A percentile compares a stretch with the other conserved stretches of the same genome.
Evolutionary conservation across 148 eudicot species (phyloP).

Genomic region (Tetragonia tetragonoides): DNA sequence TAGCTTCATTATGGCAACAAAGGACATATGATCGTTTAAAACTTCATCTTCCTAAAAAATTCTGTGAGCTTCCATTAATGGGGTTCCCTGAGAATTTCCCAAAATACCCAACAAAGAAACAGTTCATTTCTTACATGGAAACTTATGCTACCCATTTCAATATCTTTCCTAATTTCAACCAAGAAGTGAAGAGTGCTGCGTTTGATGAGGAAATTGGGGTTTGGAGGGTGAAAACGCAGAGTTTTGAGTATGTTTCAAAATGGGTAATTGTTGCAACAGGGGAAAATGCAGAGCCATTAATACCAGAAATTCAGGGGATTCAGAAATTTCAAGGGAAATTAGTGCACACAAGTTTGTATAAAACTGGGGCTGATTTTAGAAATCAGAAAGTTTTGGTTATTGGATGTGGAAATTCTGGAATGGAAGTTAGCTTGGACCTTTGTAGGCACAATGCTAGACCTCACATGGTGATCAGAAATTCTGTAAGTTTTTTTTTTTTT

Average conservation of each 20-base stretch:
- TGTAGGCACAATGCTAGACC: conserved; percentile 69
- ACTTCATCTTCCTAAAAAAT: conserved; percentile 81
- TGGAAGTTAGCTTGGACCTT: conserved; percentile 89
- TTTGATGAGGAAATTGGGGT: conserved; percentile 30
- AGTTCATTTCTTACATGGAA: conserved; percentile 78
- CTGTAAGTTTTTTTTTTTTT: conserved; percentile 45
- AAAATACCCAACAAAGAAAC: conserved; percentile 69
- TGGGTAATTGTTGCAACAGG: conserved; percentile 95
- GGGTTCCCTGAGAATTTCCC: conserved; percentile 64
- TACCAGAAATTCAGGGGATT: conserved; percentile 73
- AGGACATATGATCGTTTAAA: conserved; percentile 80
- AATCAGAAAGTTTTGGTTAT: conserved; percentile 69
- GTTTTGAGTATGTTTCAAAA: conserved; percentile 37
- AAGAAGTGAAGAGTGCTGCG: conserved; percentile 46
- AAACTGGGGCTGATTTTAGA: conserved; percentile 48
- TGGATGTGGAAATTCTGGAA: conserved; percentile 97
- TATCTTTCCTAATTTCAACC: conserved; percentile 56
- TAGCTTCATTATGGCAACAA: conserved; percentile 91
- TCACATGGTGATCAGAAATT: conserved; percentile 75
- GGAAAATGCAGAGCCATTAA: conserved; percentile 81
- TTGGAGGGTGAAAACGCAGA: conserved; percentile 60
- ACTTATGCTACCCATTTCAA: conserved; percentile 60
- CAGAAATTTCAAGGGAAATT: conserved; percentile 58
- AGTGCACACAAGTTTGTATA: conserved; percentile 74
- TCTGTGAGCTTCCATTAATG: conserved; percentile 75